Conservation (phyloP, 441 rosid species). For the Populus hybrid region DNA sequence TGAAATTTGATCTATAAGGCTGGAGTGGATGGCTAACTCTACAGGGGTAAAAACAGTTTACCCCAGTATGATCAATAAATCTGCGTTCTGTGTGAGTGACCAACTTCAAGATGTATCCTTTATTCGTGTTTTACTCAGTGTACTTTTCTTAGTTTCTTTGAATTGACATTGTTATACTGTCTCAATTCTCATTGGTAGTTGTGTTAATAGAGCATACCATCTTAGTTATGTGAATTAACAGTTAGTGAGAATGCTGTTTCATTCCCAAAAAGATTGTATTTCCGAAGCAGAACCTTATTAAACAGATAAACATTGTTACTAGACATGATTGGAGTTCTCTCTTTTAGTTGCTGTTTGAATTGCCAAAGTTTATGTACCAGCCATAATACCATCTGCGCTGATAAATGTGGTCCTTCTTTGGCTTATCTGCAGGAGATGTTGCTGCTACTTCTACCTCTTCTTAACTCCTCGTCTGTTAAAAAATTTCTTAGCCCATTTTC, state of each 20-base stretch:
- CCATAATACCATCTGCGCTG: background rate
- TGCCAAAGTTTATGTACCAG: background rate
- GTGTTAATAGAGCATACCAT: background rate
- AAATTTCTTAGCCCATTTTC: constrained; percentile 74
- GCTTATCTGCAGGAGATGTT: constrained; percentile 75
- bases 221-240: background rate
- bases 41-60: too few relatives aligned
- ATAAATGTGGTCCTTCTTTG: background rate
- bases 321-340: background rate
- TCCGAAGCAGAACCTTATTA: background rate
- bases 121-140: background rate
- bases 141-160: background rate
- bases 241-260: background rate
- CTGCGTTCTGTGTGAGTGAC: background rate
- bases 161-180: background rate
- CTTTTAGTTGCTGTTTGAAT: background rate
- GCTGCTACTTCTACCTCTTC: constrained; percentile 92
- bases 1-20: background rate
- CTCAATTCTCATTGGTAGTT: background rate
- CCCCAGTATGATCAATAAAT: background rate
- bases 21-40: background rate
- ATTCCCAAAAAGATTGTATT: background rate
- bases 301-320: background rate
- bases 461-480: constrained; percentile 81
- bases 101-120: background rate